A percentile compares a stretch with the other conserved stretches of the same genome.
Evolutionary conservation across 2,329 filamentous ascomycete genomes (phyloP).

Genomic region (Phaeosphaeriaceae sp.): DNA sequence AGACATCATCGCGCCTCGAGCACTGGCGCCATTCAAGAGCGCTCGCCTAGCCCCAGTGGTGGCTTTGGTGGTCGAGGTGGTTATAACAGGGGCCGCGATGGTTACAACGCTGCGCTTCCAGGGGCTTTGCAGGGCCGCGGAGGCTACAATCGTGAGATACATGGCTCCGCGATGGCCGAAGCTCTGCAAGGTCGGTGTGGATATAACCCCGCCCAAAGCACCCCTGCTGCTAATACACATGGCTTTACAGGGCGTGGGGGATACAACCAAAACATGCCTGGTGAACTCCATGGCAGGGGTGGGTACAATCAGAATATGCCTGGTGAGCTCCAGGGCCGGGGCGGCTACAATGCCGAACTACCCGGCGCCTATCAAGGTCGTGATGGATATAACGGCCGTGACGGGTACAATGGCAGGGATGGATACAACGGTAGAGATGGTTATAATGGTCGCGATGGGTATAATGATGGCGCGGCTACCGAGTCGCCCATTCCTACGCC

Average conservation of each 20-base stretch:
- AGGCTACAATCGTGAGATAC: constrained; percentile 33
- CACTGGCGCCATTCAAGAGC: constrained; percentile 34
- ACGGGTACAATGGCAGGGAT: constrained; percentile 40
- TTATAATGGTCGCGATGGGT: constrained; percentile 31
- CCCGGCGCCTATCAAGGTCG: constrained; percentile 42
- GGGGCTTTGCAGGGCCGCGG: constrained; percentile 39
- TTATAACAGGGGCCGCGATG: constrained; percentile 44
- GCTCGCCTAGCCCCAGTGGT: constrained; percentile 40
- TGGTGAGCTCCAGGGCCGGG: constrained; percentile 40
- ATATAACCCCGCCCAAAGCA: constrained; percentile 21
- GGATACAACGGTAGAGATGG: constrained; percentile 36
- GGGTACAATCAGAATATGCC: constrained; percentile 41
- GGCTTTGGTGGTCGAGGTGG: constrained; percentile 40
- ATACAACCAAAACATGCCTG: constrained; percentile 38
- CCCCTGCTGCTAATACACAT: constrained; percentile 21
- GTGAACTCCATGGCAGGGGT: constrained; percentile 37
- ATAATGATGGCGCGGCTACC: constrained; percentile 33
- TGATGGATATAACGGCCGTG: constrained; percentile 45
- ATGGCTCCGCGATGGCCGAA: constrained; percentile 26
- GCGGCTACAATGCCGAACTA: constrained; percentile 39
- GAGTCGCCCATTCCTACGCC: constrained; percentile 45
- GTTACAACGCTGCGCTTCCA: constrained; percentile 42
- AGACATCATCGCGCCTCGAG: constrained; percentile 40
- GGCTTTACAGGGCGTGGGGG: constrained; percentile 39
- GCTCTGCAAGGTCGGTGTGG: constrained; percentile 26